Base-by-base conservation (phyloP, 257 asterid species). In the Solanum medicagineum region DNA sequence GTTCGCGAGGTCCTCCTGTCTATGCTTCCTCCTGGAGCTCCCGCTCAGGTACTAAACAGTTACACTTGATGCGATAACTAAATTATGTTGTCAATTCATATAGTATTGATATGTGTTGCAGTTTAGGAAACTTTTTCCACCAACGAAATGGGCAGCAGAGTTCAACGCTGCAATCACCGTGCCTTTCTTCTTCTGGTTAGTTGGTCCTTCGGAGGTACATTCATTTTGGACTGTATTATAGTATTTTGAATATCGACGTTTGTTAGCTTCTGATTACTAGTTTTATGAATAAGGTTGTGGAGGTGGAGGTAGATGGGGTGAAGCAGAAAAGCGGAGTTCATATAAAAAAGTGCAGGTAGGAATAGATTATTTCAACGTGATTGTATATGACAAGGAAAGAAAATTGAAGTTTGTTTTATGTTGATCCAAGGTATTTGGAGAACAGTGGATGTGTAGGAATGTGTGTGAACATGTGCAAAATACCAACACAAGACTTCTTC, bases 11-110 rank as follows among this genome's bases (percentile, higher is more conserved):
- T 96, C 53, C 97, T 96, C 49, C 90, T 93, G 82, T 96, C 99
- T 84, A 95, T 96, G 93, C 97, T 96, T 44, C 98, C 99, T 87
- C 98, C 98, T 10, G 98, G 97, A 32, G 99, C 99, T 63, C 99
- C 99, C 82, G 95, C 94, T 73, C 99, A 96, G 89, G 99, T 94
- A 89, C 49, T 42, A 42, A 42, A 42, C n/a, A n/a, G n/a, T 17
- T 56, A 1, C 6, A 84, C 24, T 9, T 20, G 40, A 36, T 36
- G 40, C 40, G 40, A 36, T 36, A 36, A 36, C 40, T 36, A 36
- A 36, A 36, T 36, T 36, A 3, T 36, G 12, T 29, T 29, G 6
- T 53, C n/a, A 19, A 16, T 13, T 63, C 6, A 13, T 16, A 5
- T 8, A 7, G 2, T 70, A 40, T 12, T 42, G 71, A 26, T 36